Evolutionary conservation across 2,329 filamentous ascomycete genomes (phyloP).

Genomic region (Microsporum canis): DNA sequence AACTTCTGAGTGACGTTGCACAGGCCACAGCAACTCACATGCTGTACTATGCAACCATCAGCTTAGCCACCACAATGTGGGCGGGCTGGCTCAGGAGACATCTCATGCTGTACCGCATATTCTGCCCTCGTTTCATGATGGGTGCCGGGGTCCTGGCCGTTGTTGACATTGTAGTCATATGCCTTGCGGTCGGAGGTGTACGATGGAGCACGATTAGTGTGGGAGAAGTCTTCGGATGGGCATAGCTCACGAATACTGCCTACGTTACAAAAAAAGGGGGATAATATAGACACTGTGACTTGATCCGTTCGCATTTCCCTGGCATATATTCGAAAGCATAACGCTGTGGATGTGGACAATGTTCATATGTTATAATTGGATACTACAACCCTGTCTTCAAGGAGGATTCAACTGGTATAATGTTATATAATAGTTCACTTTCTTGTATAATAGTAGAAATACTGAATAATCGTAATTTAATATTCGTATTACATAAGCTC

Average conservation of each 20-base stretch:
- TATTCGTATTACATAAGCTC: neutral
- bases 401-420: neutral
- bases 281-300: neutral
- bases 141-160: slow-evolving; percentile 59
- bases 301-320: neutral
- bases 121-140: slow-evolving; percentile 82
- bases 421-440: neutral
- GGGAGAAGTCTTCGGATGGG: slow-evolving; percentile 79
- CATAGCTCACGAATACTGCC: slow-evolving; percentile 17
- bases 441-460: neutral
- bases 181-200: slow-evolving; percentile 61
- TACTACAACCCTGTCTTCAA: neutral
- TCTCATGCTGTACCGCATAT: slow-evolving; percentile 93
- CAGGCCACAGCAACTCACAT: slow-evolving; percentile 64
- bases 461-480: neutral
- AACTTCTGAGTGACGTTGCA: slow-evolving; percentile 56
- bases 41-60: slow-evolving; percentile 71
- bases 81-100: slow-evolving; percentile 78
- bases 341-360: neutral
- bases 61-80: slow-evolving; percentile 79
- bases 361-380: neutral
- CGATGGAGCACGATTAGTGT: slow-evolving; percentile 68
- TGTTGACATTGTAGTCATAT: slow-evolving; percentile 62
- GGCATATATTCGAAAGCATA: neutral
- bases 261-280: neutral